Evolutionary conservation across 495 filamentous ascomycete species (phyloP).

Genomic region (Penicillium coprophilum): DNA sequence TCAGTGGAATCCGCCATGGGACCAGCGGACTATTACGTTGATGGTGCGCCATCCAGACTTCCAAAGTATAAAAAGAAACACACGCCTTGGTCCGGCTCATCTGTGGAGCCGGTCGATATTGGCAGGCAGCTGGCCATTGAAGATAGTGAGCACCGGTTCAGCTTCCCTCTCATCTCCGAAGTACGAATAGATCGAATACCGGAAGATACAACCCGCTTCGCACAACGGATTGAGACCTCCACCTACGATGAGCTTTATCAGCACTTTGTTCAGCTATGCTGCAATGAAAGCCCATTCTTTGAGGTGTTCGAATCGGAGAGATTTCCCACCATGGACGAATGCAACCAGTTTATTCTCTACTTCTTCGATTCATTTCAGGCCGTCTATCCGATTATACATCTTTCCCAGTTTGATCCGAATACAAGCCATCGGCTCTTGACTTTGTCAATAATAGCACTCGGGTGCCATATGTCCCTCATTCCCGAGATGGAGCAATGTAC

Average conservation of each 20-base stretch:
- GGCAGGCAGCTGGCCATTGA: conserved; percentile 12
- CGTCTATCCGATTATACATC: conserved; percentile 48
- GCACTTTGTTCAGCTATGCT: conserved; percentile 39
- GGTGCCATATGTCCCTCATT: conserved; percentile 37
- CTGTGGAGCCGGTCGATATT: conserved; percentile 14
- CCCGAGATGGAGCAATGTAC: conserved; percentile 30
- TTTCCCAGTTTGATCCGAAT: conserved; percentile 40
- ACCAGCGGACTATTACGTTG: conserved; percentile 39
- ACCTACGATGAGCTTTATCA: conserved; percentile 39
- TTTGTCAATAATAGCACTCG: conserved; percentile 47
- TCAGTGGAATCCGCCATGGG: conserved; percentile 25
- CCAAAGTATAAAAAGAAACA: conserved; percentile 34
- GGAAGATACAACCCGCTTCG: conserved; percentile 12
- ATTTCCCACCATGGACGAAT: conserved; percentile 36
- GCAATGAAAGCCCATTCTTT: conserved; percentile 36
- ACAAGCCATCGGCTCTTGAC: conserved; percentile 44
- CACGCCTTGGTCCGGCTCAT: conserved; percentile 22
- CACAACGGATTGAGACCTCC: conserved; percentile 27
- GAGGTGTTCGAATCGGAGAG: conserved; percentile 34
- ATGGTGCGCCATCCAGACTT: conserved; percentile 35
- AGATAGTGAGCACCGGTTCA: conserved; percentile 18
- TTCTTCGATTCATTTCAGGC: conserved; percentile 45
- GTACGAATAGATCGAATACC: conserved; percentile 14
- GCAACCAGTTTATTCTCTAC: conserved; percentile 34
- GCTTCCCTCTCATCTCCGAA: conserved; percentile 28